Conservation (phyloP, 345 rosid genomes). For the Camelina hispida region DNA sequence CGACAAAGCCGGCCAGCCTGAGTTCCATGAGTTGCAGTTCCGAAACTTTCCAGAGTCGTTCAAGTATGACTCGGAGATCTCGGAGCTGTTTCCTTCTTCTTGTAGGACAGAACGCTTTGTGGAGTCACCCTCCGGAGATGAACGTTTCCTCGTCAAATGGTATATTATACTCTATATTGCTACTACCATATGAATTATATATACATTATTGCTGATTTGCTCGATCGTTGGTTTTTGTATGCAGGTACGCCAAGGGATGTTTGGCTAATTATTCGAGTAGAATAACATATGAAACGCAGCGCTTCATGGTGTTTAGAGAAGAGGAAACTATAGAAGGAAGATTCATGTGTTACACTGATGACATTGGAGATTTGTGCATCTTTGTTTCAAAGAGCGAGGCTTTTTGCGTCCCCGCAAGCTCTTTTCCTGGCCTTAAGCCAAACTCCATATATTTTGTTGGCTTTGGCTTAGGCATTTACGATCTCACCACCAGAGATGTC, state of each 20-base stretch:
- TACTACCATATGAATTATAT: not conserved
- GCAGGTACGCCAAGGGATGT: slow-evolving; percentile 9
- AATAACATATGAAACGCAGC: slow-evolving; percentile 20
- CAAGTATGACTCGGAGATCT: not conserved
- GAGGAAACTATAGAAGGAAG: slow-evolving; percentile 12
- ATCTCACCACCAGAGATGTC: not conserved
- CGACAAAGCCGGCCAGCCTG: not conserved
- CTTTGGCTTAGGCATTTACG: slow-evolving; percentile 2
- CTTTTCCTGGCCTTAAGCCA: slow-evolving; percentile 9
- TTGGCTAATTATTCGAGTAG: not conserved
- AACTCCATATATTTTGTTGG: slow-evolving; percentile 27
- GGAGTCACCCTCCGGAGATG: slow-evolving; percentile 29
- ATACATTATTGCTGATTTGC: not conserved
- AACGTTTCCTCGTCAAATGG: slow-evolving; percentile 32
- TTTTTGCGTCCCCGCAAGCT: slow-evolving; percentile 3
- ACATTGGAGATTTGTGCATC: slow-evolving; percentile 24
- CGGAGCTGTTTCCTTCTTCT: slow-evolving; percentile 20
- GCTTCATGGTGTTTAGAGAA: slow-evolving; percentile 24
- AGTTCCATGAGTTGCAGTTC: slow-evolving; percentile 14
- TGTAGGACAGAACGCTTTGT: slow-evolving; percentile 15
- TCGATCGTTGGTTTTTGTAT: slow-evolving; percentile 7
- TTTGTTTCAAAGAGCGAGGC: slow-evolving; percentile 14
- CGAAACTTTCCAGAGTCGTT: slow-evolving; percentile 6
- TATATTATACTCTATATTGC: not conserved
- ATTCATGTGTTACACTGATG: slow-evolving; percentile 24